These are phyloP conservation scores for Simplicillium aogashimaense DNA, from an alignment of 2,329 filamentous ascomycete species.

Conservation along the genomic window DNA sequence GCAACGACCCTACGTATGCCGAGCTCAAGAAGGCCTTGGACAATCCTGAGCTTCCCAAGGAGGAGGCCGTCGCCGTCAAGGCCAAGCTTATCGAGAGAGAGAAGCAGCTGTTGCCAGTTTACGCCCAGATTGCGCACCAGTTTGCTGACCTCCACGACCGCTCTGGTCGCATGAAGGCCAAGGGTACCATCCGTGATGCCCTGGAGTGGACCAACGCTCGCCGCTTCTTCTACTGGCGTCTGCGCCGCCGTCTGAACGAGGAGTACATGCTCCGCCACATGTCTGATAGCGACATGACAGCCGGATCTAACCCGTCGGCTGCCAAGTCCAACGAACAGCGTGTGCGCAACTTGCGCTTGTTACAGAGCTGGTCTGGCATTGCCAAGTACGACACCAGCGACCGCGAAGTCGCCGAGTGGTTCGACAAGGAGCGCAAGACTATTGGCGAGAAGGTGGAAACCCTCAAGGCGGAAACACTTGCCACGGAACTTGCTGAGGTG, in stretches of 20 bases:
- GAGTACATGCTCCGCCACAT: constrained; percentile 95
- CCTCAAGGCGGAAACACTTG: constrained; percentile 64
- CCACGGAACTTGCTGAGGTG: constrained; percentile 33
- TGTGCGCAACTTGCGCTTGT: constrained; percentile 58
- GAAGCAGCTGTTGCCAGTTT: constrained; percentile 82
- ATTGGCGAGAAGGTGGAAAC: constrained; percentile 77
- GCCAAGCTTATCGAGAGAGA: constrained; percentile 76
- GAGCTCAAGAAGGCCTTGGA: constrained; percentile 71
- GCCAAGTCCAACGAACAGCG: constrained; percentile 44
- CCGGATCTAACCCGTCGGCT: constrained; percentile 17
- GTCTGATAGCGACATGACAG: constrained; percentile 31
- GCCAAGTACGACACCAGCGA: constrained; percentile 71
- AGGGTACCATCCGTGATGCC: constrained; percentile 78
- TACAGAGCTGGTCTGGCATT: constrained; percentile 77
- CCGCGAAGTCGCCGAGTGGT: constrained; percentile 81
- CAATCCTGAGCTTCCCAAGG: constrained; percentile 52
- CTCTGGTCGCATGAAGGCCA: constrained; percentile 94
- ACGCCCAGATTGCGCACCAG: constrained; percentile 89
- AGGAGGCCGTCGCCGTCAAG: constrained; percentile 72
- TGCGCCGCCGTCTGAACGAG: constrained; percentile 91
- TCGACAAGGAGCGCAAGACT: constrained; percentile 83
- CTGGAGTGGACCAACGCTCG: constrained; percentile 83
- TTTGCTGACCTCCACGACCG: constrained; percentile 97
- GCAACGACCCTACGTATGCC: constrained; percentile 76
- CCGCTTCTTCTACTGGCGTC: constrained; percentile 99